Evolutionary conservation across 108 stramenopile genomes (phyloP).

Genomic region (Skeletonema costatum): DNA sequence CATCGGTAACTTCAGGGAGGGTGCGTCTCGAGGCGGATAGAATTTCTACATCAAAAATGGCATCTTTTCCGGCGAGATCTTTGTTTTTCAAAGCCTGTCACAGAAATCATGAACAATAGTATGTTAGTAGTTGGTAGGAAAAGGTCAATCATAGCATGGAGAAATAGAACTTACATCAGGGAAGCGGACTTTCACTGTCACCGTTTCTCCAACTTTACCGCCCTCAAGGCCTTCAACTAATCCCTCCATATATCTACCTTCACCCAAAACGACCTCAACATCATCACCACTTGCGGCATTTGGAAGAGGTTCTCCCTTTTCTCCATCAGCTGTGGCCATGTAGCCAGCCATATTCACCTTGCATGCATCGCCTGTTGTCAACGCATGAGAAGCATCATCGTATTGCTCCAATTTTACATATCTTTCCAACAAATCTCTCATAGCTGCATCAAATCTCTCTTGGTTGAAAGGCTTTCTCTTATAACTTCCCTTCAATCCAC

Average conservation of each 20-base stretch:
- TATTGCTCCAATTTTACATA: slow-evolving; percentile 73
- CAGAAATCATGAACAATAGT: not conserved
- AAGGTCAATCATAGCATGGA: not conserved
- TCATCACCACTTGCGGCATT: slow-evolving; percentile 86
- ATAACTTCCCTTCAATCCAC: slow-evolving; percentile 76
- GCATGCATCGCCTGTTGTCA: slow-evolving; percentile 85
- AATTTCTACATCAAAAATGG: slow-evolving; percentile 91
- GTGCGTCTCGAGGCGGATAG: slow-evolving; percentile 71
- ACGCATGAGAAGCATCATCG: slow-evolving; percentile 43
- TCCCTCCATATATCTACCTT: slow-evolving; percentile 89
- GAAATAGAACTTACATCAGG: slow-evolving; percentile 65
- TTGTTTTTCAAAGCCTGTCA: slow-evolving; percentile 78
- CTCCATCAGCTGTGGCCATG: slow-evolving; percentile 66
- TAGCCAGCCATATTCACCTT: slow-evolving; percentile 87
- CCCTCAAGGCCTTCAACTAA: slow-evolving; percentile 86
- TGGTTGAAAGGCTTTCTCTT: slow-evolving; percentile 85
- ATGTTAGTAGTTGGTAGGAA: not conserved
- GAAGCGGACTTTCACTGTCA: slow-evolving; percentile 70
- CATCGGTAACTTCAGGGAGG: slow-evolving; percentile 88
- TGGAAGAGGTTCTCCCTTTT: slow-evolving; percentile 83
- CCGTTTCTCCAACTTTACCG: slow-evolving; percentile 77
- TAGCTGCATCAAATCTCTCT: slow-evolving; percentile 70
- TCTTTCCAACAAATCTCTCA: slow-evolving; percentile 78
- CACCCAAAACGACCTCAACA: slow-evolving; percentile 82
- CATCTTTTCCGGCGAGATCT: slow-evolving; percentile 84